These are phyloP conservation scores for Mucor piriformis DNA, from an alignment of 371 early-diverging fungal species.

Conservation along the genomic window DNA sequence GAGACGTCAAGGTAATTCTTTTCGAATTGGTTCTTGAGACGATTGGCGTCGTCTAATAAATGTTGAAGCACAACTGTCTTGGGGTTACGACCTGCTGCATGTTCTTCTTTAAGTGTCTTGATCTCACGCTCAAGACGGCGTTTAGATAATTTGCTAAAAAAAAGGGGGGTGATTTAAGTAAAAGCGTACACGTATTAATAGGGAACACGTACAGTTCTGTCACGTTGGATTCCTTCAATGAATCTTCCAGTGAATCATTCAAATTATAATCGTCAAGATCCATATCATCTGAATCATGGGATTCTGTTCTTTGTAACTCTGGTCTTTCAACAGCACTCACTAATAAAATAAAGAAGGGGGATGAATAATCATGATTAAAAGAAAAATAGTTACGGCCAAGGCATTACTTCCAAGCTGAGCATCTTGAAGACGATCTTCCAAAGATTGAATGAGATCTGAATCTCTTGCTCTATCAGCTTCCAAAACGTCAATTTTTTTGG, in stretches of 20 bases:
- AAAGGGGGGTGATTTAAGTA: neutral
- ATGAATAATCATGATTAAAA: neutral
- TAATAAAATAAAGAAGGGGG: neutral
- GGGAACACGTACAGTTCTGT: slow-evolving; percentile 45
- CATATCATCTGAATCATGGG: slow-evolving; percentile 33
- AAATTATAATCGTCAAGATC: slow-evolving; percentile 44
- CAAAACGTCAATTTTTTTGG: slow-evolving; percentile 63
- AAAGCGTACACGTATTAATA: neutral
- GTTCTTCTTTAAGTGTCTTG: slow-evolving; percentile 60
- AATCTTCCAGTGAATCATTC: slow-evolving; percentile 46
- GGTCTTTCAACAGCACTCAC: slow-evolving; percentile 16
- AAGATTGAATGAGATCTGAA: slow-evolving; percentile 71
- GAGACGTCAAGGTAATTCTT: slow-evolving; percentile 72
- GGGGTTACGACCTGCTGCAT: slow-evolving; percentile 52
- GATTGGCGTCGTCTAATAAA: slow-evolving; percentile 74
- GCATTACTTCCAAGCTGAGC: slow-evolving; percentile 75
- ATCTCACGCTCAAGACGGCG: slow-evolving; percentile 81
- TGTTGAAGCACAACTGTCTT: slow-evolving; percentile 67
- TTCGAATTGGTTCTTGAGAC: slow-evolving; percentile 72
- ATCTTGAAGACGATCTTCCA: slow-evolving; percentile 86
- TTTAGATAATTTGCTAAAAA: slow-evolving; percentile 59
- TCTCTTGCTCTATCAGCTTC: slow-evolving; percentile 71
- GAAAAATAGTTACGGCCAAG: neutral
- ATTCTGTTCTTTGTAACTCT: neutral
- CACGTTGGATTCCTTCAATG: slow-evolving; percentile 58